Percentiles rank a stretch among this genome's conserved stretches.
phyloP scores from a whole-genome alignment of 306 rosid species.

The Arachis stenosperma region DNA sequence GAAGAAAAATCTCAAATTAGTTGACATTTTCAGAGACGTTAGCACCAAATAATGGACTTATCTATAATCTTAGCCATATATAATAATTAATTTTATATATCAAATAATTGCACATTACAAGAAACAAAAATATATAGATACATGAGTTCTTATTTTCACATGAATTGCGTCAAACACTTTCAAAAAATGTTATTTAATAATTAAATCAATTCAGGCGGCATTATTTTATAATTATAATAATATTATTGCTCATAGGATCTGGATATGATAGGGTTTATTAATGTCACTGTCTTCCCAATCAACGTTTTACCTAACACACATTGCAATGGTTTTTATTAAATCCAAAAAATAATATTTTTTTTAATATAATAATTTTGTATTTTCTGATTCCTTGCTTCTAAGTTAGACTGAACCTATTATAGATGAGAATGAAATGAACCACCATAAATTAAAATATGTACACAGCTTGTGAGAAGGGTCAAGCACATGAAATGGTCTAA shows the following conservation, averaged over 20 bases:
- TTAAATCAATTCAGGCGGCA: slow-evolving; percentile 43
- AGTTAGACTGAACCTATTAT: slow-evolving; percentile 31
- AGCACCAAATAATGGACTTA: slow-evolving; percentile 41
- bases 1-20: slow-evolving; percentile 35
- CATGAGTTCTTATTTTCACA: too few species aligned
- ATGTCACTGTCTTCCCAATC: slow-evolving; percentile 43
- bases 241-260: slow-evolving; percentile 28
- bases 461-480: slow-evolving; percentile 40
- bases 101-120: slow-evolving; percentile 17
- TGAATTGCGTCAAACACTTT: too few species aligned
- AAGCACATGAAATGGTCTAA: slow-evolving; percentile 51
- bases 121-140: not conserved
- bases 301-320: slow-evolving; percentile 56
- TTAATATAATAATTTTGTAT: not conserved
- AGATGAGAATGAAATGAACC: slow-evolving; percentile 37
- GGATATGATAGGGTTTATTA: slow-evolving; percentile 16
- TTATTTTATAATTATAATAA: slow-evolving; percentile 8
- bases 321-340: slow-evolving; percentile 6
- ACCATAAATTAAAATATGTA: slow-evolving; percentile 16
- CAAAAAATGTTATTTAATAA: too few species aligned
- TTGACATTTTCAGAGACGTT: slow-evolving; percentile 39
- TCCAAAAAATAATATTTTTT: not conserved
- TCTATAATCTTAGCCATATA: slow-evolving; percentile 10
- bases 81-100: not conserved
- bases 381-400: slow-evolving; percentile 49